Evolutionary conservation across 2,329 filamentous ascomycete species (phyloP).

Genomic region (Verticillium dahliae): DNA sequence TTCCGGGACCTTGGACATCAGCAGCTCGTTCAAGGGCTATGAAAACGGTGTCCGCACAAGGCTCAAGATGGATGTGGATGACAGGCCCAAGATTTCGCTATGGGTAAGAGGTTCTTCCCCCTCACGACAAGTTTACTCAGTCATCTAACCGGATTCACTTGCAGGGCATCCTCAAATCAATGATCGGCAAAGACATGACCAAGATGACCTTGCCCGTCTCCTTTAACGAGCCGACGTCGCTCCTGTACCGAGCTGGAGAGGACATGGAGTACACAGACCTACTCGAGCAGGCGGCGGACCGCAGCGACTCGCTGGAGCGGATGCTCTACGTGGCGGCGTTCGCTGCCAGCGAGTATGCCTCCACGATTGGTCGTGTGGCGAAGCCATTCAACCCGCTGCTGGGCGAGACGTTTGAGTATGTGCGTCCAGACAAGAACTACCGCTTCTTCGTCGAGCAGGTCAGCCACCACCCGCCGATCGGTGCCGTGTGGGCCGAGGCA

Average conservation of each 20-base stretch:
- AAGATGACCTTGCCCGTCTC: constrained; percentile 98
- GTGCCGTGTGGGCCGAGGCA: constrained; percentile 87
- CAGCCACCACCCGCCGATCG: constrained; percentile 91
- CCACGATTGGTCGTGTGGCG: constrained; percentile 90
- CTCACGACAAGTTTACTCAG: background rate
- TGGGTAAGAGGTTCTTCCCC: constrained; percentile 62
- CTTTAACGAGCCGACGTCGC: constrained; percentile 95
- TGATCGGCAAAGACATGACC: constrained; percentile 99
- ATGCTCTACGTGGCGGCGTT: constrained; percentile 94
- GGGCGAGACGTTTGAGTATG: constrained; percentile 96
- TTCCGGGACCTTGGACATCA: constrained; percentile 55
- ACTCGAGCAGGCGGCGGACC: constrained; percentile 79
- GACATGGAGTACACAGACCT: constrained; percentile 98
- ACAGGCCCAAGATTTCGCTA: constrained; percentile 87
- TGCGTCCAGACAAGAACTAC: constrained; percentile 91
- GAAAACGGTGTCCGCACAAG: constrained; percentile 77
- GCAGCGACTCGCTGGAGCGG: constrained; percentile 80
- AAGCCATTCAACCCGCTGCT: constrained; percentile 97
- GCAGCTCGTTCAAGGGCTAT: constrained; percentile 78
- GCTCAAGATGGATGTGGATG: constrained; percentile 84
- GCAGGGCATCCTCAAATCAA: constrained; percentile 92
- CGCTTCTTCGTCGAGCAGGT: constrained; percentile 99
- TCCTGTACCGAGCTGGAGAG: constrained; percentile 90
- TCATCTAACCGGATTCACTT: constrained; percentile 15
- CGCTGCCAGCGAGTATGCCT: constrained; percentile 93